These are phyloP conservation scores for Elaeis oleifera DNA, from an alignment of 202 grass and related monocot species.

Conservation along the genomic window DNA sequence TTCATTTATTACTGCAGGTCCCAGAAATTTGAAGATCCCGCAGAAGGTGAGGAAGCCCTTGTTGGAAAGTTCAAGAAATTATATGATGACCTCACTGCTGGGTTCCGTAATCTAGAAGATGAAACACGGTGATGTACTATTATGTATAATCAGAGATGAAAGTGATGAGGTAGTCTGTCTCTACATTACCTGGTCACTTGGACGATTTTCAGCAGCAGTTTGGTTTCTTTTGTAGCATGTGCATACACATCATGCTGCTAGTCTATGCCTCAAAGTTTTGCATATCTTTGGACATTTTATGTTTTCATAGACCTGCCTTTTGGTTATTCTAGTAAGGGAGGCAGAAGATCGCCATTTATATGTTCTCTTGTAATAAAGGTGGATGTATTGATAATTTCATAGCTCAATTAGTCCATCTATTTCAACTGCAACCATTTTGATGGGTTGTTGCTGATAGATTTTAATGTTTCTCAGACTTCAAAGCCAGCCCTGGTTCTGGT, in stretches of 20 bases:
- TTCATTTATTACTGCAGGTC: slow-evolving; percentile 33
- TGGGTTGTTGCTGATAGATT: too few species aligned
- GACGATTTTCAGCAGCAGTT: too few species aligned
- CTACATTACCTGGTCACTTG: too few species aligned
- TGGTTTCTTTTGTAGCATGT: too few species aligned
- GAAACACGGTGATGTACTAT: slow-evolving; percentile 42
- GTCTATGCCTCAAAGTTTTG: not conserved
- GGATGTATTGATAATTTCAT: slow-evolving; percentile 29
- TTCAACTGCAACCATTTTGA: too few species aligned
- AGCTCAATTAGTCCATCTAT: too few species aligned
- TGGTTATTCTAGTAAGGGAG: not conserved
- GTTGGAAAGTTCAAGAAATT: slow-evolving; percentile 74
- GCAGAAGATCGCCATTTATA: not conserved
- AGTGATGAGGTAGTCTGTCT: too few species aligned
- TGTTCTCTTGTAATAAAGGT: slow-evolving; percentile 26
- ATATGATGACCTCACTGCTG: slow-evolving; percentile 67
- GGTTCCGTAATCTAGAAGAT: slow-evolving; percentile 94
- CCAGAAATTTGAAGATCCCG: slow-evolving; percentile 91
- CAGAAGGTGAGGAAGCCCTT: slow-evolving; percentile 69
- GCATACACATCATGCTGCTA: too few species aligned
- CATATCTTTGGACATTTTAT: slow-evolving; percentile 4
- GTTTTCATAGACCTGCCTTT: not conserved
- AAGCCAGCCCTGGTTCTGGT: too few species aligned
- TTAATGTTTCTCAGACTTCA: too few species aligned
- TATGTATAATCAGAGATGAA: too few species aligned